phyloP scores from a whole-genome alignment of 2,329 filamentous ascomycete genomes.

The Verticillium klebahnii region DNA sequence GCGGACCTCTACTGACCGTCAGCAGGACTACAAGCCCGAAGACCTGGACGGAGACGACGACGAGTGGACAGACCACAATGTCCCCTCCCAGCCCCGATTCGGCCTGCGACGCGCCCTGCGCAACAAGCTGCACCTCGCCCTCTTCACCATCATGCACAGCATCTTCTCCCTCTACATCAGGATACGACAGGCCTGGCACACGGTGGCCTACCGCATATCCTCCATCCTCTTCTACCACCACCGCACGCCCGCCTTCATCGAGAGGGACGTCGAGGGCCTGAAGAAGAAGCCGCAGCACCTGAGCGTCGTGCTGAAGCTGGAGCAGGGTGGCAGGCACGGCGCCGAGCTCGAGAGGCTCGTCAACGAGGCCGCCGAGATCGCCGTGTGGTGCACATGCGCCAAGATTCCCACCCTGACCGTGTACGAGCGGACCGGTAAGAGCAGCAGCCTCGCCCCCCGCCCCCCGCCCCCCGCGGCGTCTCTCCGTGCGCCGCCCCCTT shows the following conservation, averaged over 20 bases:
- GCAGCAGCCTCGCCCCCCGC: no score
- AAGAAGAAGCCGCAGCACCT: slow-evolving; percentile 76
- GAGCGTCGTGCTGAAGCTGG: slow-evolving; percentile 76
- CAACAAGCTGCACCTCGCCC: slow-evolving; percentile 58
- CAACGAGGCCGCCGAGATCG: slow-evolving; percentile 86
- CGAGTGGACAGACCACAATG: slow-evolving; percentile 12
- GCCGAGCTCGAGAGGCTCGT: slow-evolving; percentile 79
- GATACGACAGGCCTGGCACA: slow-evolving; percentile 72
- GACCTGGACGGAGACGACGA: slow-evolving; percentile 1
- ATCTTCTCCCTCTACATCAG: slow-evolving; percentile 88
- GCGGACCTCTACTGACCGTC: slow-evolving; percentile 5
- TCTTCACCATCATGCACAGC: slow-evolving; percentile 69
- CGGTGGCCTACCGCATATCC: slow-evolving; percentile 70
- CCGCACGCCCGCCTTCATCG: slow-evolving; percentile 87
- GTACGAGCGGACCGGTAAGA: slow-evolving; percentile 83
- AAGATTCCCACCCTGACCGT: slow-evolving; percentile 84
- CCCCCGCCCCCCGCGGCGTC: slow-evolving; percentile 6
- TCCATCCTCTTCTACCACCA: slow-evolving; percentile 93
- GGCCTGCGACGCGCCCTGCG: slow-evolving; percentile 59
- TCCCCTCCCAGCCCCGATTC: slow-evolving; percentile 35
- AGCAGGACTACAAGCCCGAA: slow-evolving; percentile 21
- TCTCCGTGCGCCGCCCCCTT: neutral
- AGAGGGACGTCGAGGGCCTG: slow-evolving; percentile 74
- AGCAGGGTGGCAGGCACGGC: slow-evolving; percentile 62
- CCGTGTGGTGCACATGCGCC: slow-evolving; percentile 87